Evolutionary conservation across 305 asterid genomes (phyloP).

Genomic region (Fraxinus paxiana): DNA sequence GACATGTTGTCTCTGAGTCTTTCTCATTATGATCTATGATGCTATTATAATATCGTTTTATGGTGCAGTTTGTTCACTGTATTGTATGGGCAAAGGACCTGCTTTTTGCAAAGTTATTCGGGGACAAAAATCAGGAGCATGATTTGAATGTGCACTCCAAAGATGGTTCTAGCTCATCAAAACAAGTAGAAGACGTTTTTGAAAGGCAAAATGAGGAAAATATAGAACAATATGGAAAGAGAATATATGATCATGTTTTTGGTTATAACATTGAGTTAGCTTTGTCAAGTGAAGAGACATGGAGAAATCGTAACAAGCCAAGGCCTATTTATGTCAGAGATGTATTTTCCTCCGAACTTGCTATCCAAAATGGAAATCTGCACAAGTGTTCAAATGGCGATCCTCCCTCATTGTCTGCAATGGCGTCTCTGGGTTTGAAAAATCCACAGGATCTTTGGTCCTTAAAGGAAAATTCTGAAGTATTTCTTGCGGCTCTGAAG

Average conservation of each 20-base stretch:
- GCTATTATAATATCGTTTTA: conserved; percentile 21
- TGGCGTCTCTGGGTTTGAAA: conserved; percentile 74
- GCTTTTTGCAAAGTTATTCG: conserved; percentile 89
- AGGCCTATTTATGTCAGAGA: conserved; percentile 78
- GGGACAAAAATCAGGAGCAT: conserved; percentile 85
- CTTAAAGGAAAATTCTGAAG: conserved; percentile 73
- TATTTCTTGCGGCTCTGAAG: conserved; percentile 76
- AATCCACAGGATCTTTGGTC: conserved; percentile 94
- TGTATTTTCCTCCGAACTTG: conserved; percentile 40
- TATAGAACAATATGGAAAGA: conserved; percentile 71
- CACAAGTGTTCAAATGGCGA: conserved; percentile 42
- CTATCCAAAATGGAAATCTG: conserved; percentile 66
- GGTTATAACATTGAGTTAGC: conserved; percentile 91
- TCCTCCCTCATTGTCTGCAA: conserved; percentile 62
- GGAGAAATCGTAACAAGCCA: conserved; percentile 85
- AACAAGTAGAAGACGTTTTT: conserved; percentile 66
- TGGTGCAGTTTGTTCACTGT: conserved; percentile 93
- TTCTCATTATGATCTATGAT: conserved; percentile 1
- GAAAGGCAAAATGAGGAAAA: conserved; percentile 61
- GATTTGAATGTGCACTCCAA: conserved; percentile 81
- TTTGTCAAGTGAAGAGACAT: conserved; percentile 81
- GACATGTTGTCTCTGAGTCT: conserved; percentile 1
- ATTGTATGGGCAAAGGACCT: conserved; percentile 99
- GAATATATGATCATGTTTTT: conserved; percentile 90
- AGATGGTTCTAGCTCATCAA: conserved; percentile 73